Base-by-base conservation (phyloP, 768 basidiomycete species). In the Hygrocybe coccinea region DNA sequence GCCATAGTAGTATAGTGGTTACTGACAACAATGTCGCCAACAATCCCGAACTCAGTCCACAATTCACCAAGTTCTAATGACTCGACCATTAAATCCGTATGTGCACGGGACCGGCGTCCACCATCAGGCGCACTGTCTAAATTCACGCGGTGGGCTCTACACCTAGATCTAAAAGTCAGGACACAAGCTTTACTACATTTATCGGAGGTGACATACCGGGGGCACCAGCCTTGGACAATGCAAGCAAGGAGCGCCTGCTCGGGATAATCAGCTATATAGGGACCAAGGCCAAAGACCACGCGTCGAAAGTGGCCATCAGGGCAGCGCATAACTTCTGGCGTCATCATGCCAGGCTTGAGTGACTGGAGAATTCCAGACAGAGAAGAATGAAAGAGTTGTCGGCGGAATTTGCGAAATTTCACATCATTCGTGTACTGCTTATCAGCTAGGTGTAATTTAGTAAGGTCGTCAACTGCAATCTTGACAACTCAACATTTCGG, bases 261-360 rank as follows among this genome's bases (percentile, higher is more conserved):
- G 0, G 70, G 74, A 46, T 77, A 75, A 53, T 77, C 70, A 0
- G 72, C 71, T 57, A 77, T 75, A 35, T 72, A 73, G 1, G 70
- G 64, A 2, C 68, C 70, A 3, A 77, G 50, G 1, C 62, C 64
- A 59, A 66, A 75, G 10, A 74, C 61, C 1, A 56, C 64, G 2
- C 59, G 41, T 3, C 56, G 60, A 47, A 57, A 73, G 50, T 71
- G 62, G 0, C 69, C 63, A 61, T 76, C 71, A 1, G 50, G 56
- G 49, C 62, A 75, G 0, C 48, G 45, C 0, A 60, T 46, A 5
- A 74, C 54, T 24, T 59, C 52, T 0, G 69, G 64, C 3, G 29
- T 61, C 0, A 37, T 55, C 74, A 74, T 74, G 0, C 21, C 59
- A 0, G 60, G 58, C 29, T 56, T 56, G 0, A 74, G 52, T 0